phyloP scores from a whole-genome alignment of 495 filamentous ascomycete genomes.

The Xylaria sp. region DNA sequence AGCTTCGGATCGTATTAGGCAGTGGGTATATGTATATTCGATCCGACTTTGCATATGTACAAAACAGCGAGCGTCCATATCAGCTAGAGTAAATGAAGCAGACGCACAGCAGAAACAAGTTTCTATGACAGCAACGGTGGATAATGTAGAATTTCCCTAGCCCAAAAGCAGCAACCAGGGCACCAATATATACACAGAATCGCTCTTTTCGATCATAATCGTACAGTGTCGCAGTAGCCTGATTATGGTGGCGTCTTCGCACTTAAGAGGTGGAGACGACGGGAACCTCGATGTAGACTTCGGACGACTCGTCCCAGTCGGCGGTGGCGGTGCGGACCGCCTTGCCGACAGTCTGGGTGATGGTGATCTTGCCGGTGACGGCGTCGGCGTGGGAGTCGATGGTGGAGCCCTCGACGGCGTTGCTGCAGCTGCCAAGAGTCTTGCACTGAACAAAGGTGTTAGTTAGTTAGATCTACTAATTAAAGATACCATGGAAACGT shows the following conservation, averaged over 20 bases:
- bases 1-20: background rate
- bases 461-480: background rate
- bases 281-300: constrained; percentile 16
- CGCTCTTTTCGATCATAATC: constrained; percentile 10
- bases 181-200: constrained; percentile 26
- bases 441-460: constrained; percentile 8
- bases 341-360: constrained; percentile 21
- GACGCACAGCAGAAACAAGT: constrained; percentile 5
- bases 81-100: constrained; percentile 4
- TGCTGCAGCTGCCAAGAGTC: constrained; percentile 16
- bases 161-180: constrained; percentile 13
- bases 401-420: constrained; percentile 7
- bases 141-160: background rate
- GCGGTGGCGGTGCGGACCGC: constrained; percentile 5
- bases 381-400: constrained; percentile 5
- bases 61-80: constrained; percentile 20
- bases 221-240: constrained; percentile 1
- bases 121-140: constrained; percentile 6
- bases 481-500: background rate
- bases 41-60: constrained; percentile 17
- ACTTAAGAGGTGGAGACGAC: constrained; percentile 12
- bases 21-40: constrained; percentile 18
- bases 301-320: constrained; percentile 21
- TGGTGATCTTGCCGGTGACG: constrained; percentile 9
- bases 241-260: background rate